A percentile compares a stretch with the other conserved stretches of the same genome.
phyloP scores from a whole-genome alignment of 768 basidiomycete genomes.

The Auricularia heimuer region DNA sequence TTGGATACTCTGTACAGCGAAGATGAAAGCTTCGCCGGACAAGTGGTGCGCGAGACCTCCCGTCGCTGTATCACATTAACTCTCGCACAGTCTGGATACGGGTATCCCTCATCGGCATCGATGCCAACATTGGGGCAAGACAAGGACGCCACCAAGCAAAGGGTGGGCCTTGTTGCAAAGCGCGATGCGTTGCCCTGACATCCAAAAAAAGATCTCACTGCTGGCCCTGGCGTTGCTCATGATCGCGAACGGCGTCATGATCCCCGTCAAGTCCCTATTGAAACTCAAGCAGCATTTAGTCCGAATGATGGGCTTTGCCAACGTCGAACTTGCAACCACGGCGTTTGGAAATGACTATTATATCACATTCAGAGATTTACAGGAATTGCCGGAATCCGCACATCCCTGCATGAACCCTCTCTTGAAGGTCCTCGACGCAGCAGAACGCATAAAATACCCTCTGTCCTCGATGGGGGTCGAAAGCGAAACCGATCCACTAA shows the following conservation, averaged over 20 bases:
- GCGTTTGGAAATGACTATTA: constrained; percentile 40
- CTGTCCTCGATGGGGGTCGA: constrained; percentile 35
- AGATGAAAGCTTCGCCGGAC: constrained; percentile 30
- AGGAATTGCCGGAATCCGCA: constrained; percentile 31
- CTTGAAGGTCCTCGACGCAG: constrained; percentile 49
- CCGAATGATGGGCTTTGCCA: constrained; percentile 46
- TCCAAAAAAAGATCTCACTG: not conserved
- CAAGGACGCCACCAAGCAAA: not conserved
- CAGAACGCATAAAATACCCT: constrained; percentile 37
- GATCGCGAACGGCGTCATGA: constrained; percentile 51
- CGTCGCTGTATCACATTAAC: not conserved
- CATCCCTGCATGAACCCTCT: constrained; percentile 52
- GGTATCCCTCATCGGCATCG: not conserved
- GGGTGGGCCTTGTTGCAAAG: not conserved
- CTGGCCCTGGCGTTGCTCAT: constrained; percentile 34
- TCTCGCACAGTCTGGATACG: not conserved
- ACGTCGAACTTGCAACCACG: constrained; percentile 37
- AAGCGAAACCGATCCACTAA: constrained; percentile 33
- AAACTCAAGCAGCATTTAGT: constrained; percentile 46
- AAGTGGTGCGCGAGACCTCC: constrained; percentile 26
- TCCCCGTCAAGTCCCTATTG: constrained; percentile 43
- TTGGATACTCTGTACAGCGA: constrained; percentile 42
- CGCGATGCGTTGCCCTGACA: not conserved
- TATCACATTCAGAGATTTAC: constrained; percentile 43
- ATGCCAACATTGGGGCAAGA: not conserved